phyloP scores from a whole-genome alignment of 371 early-diverging fungal species.

The Mortierella sp. region DNA sequence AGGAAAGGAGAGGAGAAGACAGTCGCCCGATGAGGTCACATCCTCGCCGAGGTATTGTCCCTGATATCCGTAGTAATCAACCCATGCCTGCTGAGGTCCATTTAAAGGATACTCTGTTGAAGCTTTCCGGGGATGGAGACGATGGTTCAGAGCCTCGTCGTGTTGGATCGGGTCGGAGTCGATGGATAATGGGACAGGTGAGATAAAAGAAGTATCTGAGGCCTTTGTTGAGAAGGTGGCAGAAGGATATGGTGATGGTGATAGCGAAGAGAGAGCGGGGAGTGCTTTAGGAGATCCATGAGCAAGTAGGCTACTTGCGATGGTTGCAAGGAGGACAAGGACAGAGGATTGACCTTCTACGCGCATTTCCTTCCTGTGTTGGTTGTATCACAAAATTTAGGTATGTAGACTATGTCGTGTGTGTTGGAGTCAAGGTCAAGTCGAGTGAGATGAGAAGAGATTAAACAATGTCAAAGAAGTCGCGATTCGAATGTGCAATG shows the following conservation, averaged over 20 bases:
- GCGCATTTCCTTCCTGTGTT: neutral
- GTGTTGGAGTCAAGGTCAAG: too few species aligned
- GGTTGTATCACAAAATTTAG: neutral
- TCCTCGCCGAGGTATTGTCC: constrained; percentile 7
- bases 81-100: constrained; percentile 9
- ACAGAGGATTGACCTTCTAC: neutral
- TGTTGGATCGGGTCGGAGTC: too few species aligned
- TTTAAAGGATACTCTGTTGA: too few species aligned
- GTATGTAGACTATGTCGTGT: neutral
- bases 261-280: too few species aligned
- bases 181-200: constrained; percentile 1
- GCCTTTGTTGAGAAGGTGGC: neutral
- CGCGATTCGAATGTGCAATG: too few species aligned
- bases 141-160: too few species aligned
- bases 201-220: too few species aligned
- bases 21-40: constrained; percentile 1
- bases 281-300: neutral
- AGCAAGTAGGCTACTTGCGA: constrained; percentile 1
- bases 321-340: neutral
- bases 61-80: constrained; percentile 10
- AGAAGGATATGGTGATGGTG: neutral
- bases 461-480: too few species aligned
- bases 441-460: too few species aligned
- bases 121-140: too few species aligned
- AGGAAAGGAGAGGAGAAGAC: constrained; percentile 3